A percentile compares a stretch with the other conserved stretches of the same genome.
Evolutionary conservation across 192 early-diverging fungal genomes (phyloP).

Genomic region (Podila minutissima): DNA sequence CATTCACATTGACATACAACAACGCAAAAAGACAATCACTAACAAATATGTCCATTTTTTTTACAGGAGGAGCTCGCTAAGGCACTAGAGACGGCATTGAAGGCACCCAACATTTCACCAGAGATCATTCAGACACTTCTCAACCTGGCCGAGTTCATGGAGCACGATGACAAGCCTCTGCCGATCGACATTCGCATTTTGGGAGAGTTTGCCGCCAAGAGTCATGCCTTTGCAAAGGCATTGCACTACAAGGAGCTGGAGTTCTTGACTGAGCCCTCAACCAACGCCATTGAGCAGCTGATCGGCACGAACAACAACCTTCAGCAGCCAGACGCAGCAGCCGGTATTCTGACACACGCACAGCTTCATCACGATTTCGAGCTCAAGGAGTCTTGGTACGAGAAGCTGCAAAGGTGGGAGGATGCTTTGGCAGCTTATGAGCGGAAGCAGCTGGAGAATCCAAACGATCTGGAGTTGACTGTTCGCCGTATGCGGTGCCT

Average conservation of each 20-base stretch:
- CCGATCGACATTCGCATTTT: slow-evolving; percentile 93
- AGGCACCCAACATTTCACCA: slow-evolving; percentile 84
- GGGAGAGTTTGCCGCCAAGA: slow-evolving; percentile 89
- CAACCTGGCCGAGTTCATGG: slow-evolving; percentile 98
- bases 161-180: slow-evolving; percentile 94
- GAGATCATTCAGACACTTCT: slow-evolving; percentile 92
- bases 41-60: neutral
- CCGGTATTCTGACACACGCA: slow-evolving; percentile 92
- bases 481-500: slow-evolving; percentile 91
- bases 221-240: slow-evolving; percentile 98
- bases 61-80: slow-evolving; percentile 80
- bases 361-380: slow-evolving; percentile 85
- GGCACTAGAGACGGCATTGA: slow-evolving; percentile 84
- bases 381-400: slow-evolving; percentile 92
- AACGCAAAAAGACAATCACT: no score
- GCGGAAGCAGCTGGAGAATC: slow-evolving; percentile 78
- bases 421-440: slow-evolving; percentile 91
- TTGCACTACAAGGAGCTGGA: slow-evolving; percentile 98
- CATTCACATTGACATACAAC: no score
- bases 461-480: slow-evolving; percentile 79
- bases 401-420: slow-evolving; percentile 94
- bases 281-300: slow-evolving; percentile 88
- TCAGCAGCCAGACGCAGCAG: slow-evolving; percentile 96
- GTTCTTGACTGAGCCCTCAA: slow-evolving; percentile 84
- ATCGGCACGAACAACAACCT: slow-evolving; percentile 95